Percentiles rank a stretch among this genome's conserved stretches.
These are phyloP conservation scores for Wilhelminamyces savonicus DNA, from an alignment of 805 yeast genomes.

Conservation along the genomic window DNA sequence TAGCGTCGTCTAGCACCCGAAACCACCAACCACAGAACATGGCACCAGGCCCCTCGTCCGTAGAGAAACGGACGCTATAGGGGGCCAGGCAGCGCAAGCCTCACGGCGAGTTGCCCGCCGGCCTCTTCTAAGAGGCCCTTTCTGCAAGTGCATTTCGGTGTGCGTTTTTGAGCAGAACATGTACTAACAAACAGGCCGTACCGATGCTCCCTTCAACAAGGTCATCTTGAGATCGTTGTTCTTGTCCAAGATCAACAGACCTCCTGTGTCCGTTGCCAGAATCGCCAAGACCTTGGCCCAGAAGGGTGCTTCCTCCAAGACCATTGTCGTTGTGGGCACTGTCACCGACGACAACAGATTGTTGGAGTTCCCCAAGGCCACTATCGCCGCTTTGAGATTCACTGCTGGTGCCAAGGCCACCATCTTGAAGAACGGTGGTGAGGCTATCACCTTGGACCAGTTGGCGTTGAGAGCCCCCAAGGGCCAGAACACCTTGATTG, in stretches of 20 bases:
- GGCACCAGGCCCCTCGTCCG: too few relatives aligned
- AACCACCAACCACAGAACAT: too few relatives aligned
- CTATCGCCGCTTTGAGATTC: constrained; percentile 99
- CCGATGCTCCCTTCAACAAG: constrained; percentile 98
- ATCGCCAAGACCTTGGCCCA: constrained; percentile 77
- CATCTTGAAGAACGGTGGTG: constrained; percentile 98
- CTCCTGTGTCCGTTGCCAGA: constrained; percentile 96
- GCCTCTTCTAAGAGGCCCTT: too few relatives aligned
- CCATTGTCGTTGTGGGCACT: constrained; percentile 97
- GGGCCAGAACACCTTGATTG: constrained; percentile 96
- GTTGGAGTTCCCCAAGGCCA: constrained; percentile 89
- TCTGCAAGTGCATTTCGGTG: constrained; percentile 33
- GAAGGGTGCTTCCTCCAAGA: constrained; percentile 82
- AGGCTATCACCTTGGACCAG: constrained; percentile 98
- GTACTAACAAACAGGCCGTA: constrained; percentile 69
- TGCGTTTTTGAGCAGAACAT: constrained; percentile 43
- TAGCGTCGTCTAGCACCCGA: too few relatives aligned
- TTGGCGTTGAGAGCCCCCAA: constrained; percentile 99
- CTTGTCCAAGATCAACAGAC: constrained; percentile 98
- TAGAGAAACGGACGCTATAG: too few relatives aligned
- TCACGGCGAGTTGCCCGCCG: too few relatives aligned
- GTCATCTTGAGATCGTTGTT: constrained; percentile 89
- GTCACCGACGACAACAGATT: constrained; percentile 97
- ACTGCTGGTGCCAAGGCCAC: constrained; percentile 98
- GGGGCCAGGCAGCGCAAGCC: too few relatives aligned